Percentiles rank a stretch among this genome's conserved stretches.
Conservation (phyloP, 2,329 filamentous ascomycete species). For the Sporothrix globosa region DNA sequence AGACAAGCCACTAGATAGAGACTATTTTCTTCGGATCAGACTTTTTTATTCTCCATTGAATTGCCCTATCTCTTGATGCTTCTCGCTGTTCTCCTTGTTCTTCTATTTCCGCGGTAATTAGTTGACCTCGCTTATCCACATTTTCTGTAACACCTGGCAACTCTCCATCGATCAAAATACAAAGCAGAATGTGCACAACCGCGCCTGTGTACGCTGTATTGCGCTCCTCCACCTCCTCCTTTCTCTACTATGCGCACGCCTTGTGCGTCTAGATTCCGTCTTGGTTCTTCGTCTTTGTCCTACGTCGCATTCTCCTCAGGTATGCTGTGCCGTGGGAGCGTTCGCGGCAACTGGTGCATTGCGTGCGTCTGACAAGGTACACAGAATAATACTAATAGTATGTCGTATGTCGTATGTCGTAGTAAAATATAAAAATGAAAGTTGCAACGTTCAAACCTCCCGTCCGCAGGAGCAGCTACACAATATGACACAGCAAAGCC, state of each 20-base stretch:
- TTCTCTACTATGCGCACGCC: background rate
- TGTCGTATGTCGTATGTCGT: too few species aligned
- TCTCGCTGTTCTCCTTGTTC: background rate
- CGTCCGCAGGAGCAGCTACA: constrained; percentile 6
- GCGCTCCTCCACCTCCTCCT: background rate
- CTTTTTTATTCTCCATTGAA: constrained; percentile 7
- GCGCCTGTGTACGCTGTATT: background rate
- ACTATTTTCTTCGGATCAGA: background rate
- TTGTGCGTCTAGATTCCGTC: background rate
- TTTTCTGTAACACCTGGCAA: too few species aligned
- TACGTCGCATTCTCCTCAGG: background rate
- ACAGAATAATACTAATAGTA: background rate
- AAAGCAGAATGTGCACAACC: too few species aligned
- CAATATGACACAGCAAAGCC: too few species aligned
- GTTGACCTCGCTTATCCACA: too few species aligned
- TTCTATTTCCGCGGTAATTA: too few species aligned
- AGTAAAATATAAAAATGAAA: background rate
- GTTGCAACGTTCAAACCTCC: constrained; percentile 19
- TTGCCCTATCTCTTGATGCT: background rate
- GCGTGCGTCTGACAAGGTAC: background rate
- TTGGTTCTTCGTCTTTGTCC: background rate
- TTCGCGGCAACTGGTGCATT: background rate
- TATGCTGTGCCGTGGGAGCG: constrained; percentile 13
- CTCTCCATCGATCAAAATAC: too few species aligned
- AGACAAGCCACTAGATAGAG: background rate